Conservation (phyloP, 805 yeast species). For the Naumovozyma castellii region DNA sequence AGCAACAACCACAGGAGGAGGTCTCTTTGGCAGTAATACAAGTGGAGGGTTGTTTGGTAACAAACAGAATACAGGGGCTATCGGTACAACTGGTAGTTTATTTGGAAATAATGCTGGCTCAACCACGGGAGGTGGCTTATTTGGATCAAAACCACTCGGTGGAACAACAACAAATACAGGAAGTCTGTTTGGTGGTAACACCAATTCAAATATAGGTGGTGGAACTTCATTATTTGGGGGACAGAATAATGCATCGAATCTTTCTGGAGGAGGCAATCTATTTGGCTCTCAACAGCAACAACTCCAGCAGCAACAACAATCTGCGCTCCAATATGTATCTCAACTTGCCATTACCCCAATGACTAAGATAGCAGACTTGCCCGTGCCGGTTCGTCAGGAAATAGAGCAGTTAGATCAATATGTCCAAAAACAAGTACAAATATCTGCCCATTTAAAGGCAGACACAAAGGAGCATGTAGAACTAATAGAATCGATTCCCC, state of each 20-base stretch:
- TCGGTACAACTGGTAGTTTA: not conserved
- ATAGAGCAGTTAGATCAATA: slow-evolving; percentile 62
- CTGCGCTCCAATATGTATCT: slow-evolving; percentile 35
- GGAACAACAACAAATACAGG: slow-evolving; percentile 11
- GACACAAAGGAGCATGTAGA: slow-evolving; percentile 54
- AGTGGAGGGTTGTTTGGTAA: slow-evolving; percentile 10
- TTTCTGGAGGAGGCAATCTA: slow-evolving; percentile 6
- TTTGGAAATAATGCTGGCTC: slow-evolving; percentile 3
- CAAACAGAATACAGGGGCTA: not conserved
- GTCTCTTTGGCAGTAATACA: slow-evolving; percentile 8
- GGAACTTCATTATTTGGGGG: slow-evolving; percentile 31
- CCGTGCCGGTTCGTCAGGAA: slow-evolving; percentile 59
- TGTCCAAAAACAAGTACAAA: slow-evolving; percentile 63
- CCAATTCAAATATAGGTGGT: slow-evolving; percentile 5
- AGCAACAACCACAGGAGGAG: slow-evolving; percentile 4
- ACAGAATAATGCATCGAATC: slow-evolving; percentile 4
- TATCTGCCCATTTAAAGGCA: slow-evolving; percentile 57
- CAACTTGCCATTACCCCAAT: slow-evolving; percentile 53
- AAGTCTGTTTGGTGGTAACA: slow-evolving; percentile 21
- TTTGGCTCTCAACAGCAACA: slow-evolving; percentile 18
- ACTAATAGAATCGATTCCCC: slow-evolving; percentile 60
- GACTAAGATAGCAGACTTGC: slow-evolving; percentile 67
- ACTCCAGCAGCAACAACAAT: slow-evolving; percentile 23
- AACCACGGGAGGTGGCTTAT: slow-evolving; percentile 3
- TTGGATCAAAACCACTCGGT: slow-evolving; percentile 2